Evolutionary conservation across 129 eudicot genomes (phyloP).

Genomic region (Solidago caesia): DNA sequence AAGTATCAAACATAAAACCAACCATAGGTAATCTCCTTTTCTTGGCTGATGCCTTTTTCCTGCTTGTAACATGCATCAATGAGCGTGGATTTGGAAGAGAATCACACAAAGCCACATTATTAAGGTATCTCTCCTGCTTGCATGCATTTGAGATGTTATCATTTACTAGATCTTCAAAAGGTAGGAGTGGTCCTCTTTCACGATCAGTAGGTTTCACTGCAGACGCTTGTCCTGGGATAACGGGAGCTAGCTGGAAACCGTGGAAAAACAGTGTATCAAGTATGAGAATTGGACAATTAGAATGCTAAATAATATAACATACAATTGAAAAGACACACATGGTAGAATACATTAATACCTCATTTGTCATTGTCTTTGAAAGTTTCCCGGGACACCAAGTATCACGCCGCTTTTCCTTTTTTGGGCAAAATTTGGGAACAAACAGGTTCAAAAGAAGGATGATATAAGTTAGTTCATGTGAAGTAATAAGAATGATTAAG

Average conservation of each 20-base stretch:
- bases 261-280: neutral
- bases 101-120: constrained; percentile 27
- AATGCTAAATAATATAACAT: constrained; percentile 16
- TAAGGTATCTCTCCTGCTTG: constrained; percentile 36
- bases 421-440: constrained; percentile 8
- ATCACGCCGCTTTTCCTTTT: constrained; percentile 89
- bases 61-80: constrained; percentile 79
- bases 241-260: constrained; percentile 44
- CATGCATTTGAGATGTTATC: constrained; percentile 36
- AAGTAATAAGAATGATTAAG: constrained; percentile 9
- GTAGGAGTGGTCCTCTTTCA: constrained; percentile 60
- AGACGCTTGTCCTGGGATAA: constrained; percentile 50
- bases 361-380: constrained; percentile 40
- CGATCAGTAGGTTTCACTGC: constrained; percentile 46
- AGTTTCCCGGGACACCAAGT: constrained; percentile 98
- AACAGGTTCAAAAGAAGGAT: constrained; percentile 8
- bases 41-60: constrained; percentile 57
- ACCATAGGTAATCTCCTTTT: constrained; percentile 59
- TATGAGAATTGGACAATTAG: neutral
- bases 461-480: constrained; percentile 16
- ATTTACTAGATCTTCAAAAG: constrained; percentile 75
- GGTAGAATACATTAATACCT: constrained; percentile 44
- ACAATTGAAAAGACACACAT: neutral
- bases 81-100: constrained; percentile 68
- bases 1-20: constrained; percentile 25